These are phyloP conservation scores for Talaromyces sp. DNA, from an alignment of 2,329 filamentous ascomycete genomes.

Conservation along the genomic window DNA sequence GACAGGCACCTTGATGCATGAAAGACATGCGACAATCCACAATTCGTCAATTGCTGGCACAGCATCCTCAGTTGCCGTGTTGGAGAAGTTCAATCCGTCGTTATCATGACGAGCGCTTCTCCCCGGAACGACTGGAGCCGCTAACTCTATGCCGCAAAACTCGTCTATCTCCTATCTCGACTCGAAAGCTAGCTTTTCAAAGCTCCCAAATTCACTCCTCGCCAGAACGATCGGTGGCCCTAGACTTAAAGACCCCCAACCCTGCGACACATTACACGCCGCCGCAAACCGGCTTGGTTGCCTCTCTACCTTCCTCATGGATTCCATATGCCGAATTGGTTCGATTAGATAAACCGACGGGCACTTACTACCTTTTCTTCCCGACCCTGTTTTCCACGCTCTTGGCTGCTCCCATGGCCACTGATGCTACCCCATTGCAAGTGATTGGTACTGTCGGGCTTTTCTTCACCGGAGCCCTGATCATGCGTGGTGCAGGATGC, in stretches of 20 bases:
- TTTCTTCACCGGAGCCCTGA: conserved; percentile 49
- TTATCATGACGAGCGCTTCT: background rate
- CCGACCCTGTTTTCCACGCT: conserved; percentile 54
- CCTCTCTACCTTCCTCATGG: conserved; percentile 53
- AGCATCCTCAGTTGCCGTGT: background rate
- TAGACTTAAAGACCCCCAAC: conserved; percentile 1
- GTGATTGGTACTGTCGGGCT: conserved; percentile 42
- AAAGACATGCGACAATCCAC: background rate
- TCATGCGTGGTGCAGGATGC: conserved; percentile 56
- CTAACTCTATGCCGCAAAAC: background rate
- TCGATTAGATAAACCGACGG: conserved; percentile 55
- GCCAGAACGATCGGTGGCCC: background rate
- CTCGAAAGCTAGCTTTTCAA: background rate
- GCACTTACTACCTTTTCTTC: conserved; percentile 58
- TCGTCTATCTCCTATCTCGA: background rate
- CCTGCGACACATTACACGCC: conserved; percentile 43
- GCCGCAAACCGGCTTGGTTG: conserved; percentile 50
- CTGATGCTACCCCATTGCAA: conserved; percentile 34
- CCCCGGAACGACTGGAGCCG: background rate
- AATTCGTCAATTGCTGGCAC: background rate
- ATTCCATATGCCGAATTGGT: conserved; percentile 59
- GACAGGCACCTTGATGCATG: background rate
- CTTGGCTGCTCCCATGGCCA: conserved; percentile 45
- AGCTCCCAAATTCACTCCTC: background rate
- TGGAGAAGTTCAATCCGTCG: background rate